Conservation (phyloP, 495 filamentous ascomycete species). For the Tirmania nivea region DNA sequence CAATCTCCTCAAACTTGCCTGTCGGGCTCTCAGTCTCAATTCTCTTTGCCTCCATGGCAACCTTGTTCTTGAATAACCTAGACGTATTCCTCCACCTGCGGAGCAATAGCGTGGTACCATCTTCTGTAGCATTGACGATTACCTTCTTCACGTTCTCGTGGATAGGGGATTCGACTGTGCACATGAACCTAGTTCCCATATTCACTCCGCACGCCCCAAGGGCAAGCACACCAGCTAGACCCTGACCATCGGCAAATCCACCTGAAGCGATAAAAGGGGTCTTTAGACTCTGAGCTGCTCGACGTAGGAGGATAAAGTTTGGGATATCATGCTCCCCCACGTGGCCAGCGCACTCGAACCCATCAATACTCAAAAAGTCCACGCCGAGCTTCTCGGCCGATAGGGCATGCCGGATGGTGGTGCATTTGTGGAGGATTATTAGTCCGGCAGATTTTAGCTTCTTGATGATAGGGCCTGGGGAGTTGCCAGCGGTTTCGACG, state of each 20-base stretch:
- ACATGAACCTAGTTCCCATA: conserved; percentile 90
- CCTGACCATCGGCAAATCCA: conserved; percentile 87
- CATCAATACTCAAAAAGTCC: conserved; percentile 90
- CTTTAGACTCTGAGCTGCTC: conserved; percentile 62
- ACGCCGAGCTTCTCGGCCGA: conserved; percentile 85
- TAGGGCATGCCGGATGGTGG: conserved; percentile 81
- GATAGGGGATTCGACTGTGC: conserved; percentile 77
- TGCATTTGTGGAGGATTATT: conserved; percentile 90
- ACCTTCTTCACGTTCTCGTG: conserved; percentile 82
- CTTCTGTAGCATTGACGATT: conserved; percentile 75
- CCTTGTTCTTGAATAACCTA: conserved; percentile 72
- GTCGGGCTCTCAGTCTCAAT: conserved; percentile 66
- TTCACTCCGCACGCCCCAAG: conserved; percentile 91
- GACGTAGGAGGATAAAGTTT: conserved; percentile 80
- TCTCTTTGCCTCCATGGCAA: conserved; percentile 56
- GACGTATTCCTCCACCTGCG: conserved; percentile 86
- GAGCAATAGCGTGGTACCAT: conserved; percentile 72
- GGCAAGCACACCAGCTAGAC: conserved; percentile 73
- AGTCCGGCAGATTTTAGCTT: conserved; percentile 61
- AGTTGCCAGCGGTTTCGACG: conserved; percentile 94
- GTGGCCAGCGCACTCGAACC: conserved; percentile 92
- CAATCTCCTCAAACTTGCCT: conserved; percentile 81
- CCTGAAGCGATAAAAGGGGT: conserved; percentile 91
- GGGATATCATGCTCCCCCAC: conserved; percentile 94
- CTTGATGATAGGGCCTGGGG: conserved; percentile 72